A percentile compares a stretch with the other conserved stretches of the same genome.
Conservation (phyloP, 495 filamentous ascomycete genomes). For the Xylaria cubensis region DNA sequence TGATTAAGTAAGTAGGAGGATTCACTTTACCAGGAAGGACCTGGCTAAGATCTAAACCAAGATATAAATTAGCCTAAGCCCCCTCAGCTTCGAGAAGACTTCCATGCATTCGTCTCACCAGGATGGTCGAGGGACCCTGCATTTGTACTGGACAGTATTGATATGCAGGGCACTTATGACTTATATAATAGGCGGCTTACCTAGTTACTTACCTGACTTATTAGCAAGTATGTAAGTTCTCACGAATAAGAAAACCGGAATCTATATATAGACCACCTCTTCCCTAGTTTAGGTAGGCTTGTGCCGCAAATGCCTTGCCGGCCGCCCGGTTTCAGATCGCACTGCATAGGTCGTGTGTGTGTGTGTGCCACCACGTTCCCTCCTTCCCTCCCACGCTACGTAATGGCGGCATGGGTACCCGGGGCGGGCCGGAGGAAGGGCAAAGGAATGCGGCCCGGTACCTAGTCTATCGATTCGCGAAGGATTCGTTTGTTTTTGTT, state of each 20-base stretch:
- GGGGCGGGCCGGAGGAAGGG: slow-evolving; percentile 7
- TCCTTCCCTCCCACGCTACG: neutral
- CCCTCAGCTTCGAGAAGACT: neutral
- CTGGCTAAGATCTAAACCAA: neutral
- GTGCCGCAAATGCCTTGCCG: neutral
- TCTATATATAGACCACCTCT: neutral
- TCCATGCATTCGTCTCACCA: neutral
- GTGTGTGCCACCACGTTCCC: no score
- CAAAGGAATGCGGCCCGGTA: neutral
- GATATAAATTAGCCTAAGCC: neutral
- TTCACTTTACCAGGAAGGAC: neutral
- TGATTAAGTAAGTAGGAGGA: neutral
- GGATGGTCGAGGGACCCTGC: no score
- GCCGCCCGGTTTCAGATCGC: slow-evolving; percentile 6
- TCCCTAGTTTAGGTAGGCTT: neutral
- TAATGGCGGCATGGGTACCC: neutral
- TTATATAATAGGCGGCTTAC: no score
- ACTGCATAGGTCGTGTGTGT: slow-evolving; percentile 1
- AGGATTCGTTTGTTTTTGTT: neutral
- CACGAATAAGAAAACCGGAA: neutral
- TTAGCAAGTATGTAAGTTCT: no score
- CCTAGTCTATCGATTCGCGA: neutral
- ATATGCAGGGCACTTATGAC: no score
- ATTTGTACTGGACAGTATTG: no score
- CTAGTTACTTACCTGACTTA: no score